Conservation (phyloP, 768 basidiomycete genomes). For the Russula sp. region DNA sequence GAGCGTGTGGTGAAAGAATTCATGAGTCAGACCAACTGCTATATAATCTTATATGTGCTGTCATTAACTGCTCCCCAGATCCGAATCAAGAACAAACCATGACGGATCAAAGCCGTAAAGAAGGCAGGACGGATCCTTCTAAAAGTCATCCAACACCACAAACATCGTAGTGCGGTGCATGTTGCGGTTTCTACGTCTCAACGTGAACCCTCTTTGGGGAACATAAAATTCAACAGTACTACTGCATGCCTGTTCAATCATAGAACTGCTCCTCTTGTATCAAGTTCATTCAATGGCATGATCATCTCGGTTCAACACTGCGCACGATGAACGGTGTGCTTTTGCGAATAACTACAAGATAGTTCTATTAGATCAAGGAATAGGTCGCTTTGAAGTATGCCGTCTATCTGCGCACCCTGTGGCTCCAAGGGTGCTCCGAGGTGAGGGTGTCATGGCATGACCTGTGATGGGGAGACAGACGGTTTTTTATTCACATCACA, state of each 20-base stretch:
- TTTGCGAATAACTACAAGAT: not conserved
- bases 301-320: not conserved
- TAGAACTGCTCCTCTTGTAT: not conserved
- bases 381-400: not conserved
- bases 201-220: not conserved
- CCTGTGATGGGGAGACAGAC: too few species aligned
- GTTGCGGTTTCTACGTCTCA: not conserved
- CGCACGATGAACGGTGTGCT: not conserved
- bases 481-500: too few species aligned
- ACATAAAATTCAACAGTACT: not conserved
- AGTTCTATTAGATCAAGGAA: not conserved
- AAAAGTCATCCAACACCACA: not conserved
- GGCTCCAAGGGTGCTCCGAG: too few species aligned
- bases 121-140: not conserved
- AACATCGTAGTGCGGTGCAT: not conserved
- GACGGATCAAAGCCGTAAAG: not conserved
- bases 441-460: too few species aligned
- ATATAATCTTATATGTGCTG: not conserved
- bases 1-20: slow-evolving; percentile 37
- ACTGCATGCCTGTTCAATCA: not conserved
- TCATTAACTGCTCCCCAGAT: not conserved
- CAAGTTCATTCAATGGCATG: not conserved
- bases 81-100: not conserved
- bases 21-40: slow-evolving; percentile 4
- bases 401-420: too few species aligned